phyloP scores from a whole-genome alignment of 805 yeast species.

The Clavispora phyllophila region DNA sequence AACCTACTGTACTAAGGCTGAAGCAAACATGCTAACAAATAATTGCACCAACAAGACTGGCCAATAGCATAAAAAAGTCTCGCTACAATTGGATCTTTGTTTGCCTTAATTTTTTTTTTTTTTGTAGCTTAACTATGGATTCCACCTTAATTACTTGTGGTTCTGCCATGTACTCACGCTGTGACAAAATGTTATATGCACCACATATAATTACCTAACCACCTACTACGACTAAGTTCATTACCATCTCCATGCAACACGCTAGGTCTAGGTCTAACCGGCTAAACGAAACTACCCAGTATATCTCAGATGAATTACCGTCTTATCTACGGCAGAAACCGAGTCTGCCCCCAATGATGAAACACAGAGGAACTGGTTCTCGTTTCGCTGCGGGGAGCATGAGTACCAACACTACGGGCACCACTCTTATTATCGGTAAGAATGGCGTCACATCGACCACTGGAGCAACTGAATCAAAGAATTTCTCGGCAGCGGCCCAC shows the following conservation, averaged over 20 bases:
- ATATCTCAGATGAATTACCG: conserved; percentile 5
- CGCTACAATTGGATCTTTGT: too few relatives aligned
- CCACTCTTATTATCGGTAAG: conserved; percentile 14
- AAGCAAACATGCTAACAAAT: too few relatives aligned
- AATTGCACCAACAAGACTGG: too few relatives aligned
- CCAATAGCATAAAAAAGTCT: too few relatives aligned
- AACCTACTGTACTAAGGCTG: too few relatives aligned
- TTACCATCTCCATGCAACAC: background rate
- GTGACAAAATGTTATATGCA: background rate
- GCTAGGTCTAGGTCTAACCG: background rate
- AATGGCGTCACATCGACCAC: conserved; percentile 1
- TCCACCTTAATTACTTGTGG: too few relatives aligned
- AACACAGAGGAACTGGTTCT: background rate
- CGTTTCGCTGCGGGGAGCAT: background rate
- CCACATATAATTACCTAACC: background rate
- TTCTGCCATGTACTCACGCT: too few relatives aligned
- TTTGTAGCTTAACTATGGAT: too few relatives aligned
- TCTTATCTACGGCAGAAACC: conserved; percentile 12
- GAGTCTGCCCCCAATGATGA: background rate
- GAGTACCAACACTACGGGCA: conserved; percentile 14
- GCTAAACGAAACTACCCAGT: background rate
- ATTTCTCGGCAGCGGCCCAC: conserved; percentile 5
- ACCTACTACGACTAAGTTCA: background rate
- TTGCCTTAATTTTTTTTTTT: too few relatives aligned
- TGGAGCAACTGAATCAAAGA: conserved; percentile 1